Percentiles rank a stretch among this genome's conserved stretches.
Conservation (phyloP, 1,284 basidiomycete genomes). For the Naganishia sp. region DNA sequence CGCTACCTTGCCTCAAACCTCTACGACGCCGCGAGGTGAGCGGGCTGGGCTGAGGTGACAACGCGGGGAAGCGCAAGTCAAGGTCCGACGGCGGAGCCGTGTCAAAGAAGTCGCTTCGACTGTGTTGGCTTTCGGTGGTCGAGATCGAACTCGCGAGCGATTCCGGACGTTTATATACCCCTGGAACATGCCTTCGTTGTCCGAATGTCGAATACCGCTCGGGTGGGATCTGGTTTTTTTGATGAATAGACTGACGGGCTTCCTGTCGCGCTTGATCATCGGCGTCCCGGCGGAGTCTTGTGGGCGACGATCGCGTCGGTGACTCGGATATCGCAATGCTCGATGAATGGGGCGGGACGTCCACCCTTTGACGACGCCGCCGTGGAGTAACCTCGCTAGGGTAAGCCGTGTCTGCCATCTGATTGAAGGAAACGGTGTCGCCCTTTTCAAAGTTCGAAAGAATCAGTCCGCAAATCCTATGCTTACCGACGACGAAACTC, state of each 20-base stretch:
- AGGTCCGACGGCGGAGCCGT: conserved; percentile 23
- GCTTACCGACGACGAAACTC: too few relatives aligned
- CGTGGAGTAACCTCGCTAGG: too few relatives aligned
- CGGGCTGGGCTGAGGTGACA: conserved; percentile 24
- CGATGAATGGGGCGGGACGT: too few relatives aligned
- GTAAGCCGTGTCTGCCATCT: too few relatives aligned
- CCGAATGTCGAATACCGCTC: not conserved
- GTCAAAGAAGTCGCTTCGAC: conserved; percentile 4
- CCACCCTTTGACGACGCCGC: too few relatives aligned
- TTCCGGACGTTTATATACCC: not conserved
- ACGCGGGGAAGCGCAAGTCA: conserved; percentile 9
- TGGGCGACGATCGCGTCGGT: not conserved
- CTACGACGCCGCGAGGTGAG: conserved; percentile 11
- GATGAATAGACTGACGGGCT: not conserved
- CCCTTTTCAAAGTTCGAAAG: too few relatives aligned
- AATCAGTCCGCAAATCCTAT: not conserved
- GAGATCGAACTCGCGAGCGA: not conserved
- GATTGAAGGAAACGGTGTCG: too few relatives aligned
- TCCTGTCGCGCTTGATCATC: not conserved
- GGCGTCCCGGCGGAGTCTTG: not conserved
- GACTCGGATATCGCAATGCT: not conserved
- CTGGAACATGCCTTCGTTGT: not conserved
- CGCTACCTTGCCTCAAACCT: not conserved
- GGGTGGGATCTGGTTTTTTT: not conserved
- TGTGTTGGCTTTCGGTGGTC: not conserved